These are phyloP conservation scores for Omphalotus guepiniiformis DNA, from an alignment of 768 basidiomycete species.

Conservation along the genomic window DNA sequence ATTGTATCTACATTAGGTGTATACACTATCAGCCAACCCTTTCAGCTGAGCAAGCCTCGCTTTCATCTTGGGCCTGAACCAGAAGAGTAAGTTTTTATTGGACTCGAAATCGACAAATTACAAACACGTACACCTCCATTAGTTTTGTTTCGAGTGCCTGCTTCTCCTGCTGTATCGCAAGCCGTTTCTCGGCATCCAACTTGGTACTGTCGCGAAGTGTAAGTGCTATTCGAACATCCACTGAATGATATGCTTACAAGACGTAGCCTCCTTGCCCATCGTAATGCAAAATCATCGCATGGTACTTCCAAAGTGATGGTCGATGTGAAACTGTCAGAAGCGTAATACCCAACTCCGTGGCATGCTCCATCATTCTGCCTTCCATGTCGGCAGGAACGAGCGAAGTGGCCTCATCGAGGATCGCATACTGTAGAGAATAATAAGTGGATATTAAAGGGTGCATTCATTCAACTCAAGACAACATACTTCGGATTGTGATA, in stretches of 20 bases:
- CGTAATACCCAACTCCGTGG: conserved; percentile 83
- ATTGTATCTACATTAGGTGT: too few relatives aligned
- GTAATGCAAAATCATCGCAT: conserved; percentile 83
- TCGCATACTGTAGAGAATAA: conserved; percentile 66
- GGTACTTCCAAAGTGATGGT: conserved; percentile 91
- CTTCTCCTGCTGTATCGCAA: conserved; percentile 93
- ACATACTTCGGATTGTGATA: conserved; percentile 81
- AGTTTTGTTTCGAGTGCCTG: conserved; percentile 82
- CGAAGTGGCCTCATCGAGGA: conserved; percentile 94
- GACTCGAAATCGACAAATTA: neutral
- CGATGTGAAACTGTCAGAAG: conserved; percentile 94
- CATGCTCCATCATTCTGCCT: conserved; percentile 92
- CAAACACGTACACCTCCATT: conserved; percentile 69
- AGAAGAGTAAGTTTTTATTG: neutral
- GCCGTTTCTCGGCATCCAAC: conserved; percentile 83
- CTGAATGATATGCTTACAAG: conserved; percentile 56
- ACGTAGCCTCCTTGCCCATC: conserved; percentile 95
- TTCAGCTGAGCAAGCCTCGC: conserved; percentile 67
- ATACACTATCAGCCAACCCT: conserved; percentile 3
- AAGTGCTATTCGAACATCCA: neutral
- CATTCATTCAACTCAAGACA: conserved; percentile 1
- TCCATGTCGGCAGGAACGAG: conserved; percentile 92
- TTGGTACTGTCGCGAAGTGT: conserved; percentile 56
- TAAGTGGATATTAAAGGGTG: too few relatives aligned
- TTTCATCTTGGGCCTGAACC: conserved; percentile 74